Conservation (phyloP, 345 rosid species). For the Eucalyptus urophylla region DNA sequence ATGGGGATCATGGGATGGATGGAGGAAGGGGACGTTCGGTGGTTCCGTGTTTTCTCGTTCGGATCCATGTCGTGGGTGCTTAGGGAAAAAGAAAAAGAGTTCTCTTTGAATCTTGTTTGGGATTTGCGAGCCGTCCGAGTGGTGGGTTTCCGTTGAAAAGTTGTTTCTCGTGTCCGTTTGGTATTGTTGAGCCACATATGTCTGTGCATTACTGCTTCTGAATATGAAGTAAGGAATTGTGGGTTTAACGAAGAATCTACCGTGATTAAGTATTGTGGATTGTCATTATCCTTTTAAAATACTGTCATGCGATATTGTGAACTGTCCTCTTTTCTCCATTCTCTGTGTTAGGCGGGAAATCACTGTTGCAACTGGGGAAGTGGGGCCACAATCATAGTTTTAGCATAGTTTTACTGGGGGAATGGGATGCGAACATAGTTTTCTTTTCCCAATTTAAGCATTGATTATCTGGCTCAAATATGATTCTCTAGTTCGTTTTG, state of each 20-base stretch:
- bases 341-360: not conserved
- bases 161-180: not conserved
- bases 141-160: not conserved
- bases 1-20: not conserved
- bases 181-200: too few relatives aligned
- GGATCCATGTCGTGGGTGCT: not conserved
- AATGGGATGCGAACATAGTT: not conserved
- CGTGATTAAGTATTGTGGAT: not conserved
- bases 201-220: not conserved
- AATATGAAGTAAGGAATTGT: not conserved
- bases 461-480: not conserved
- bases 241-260: not conserved
- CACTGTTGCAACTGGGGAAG: not conserved
- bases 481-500: not conserved
- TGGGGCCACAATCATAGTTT: not conserved
- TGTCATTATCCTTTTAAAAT: not conserved
- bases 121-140: not conserved
- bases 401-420: not conserved
- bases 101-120: not conserved
- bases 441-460: not conserved
- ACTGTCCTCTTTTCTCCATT: not conserved
- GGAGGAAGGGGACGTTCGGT: not conserved
- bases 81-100: not conserved
- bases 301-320: not conserved
- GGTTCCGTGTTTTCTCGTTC: not conserved